Evolutionary conservation across 2,329 filamentous ascomycete genomes (phyloP), one percentile per base, ranked within the genome.

Genomic region (Dactylellina drechsleri): DNA sequence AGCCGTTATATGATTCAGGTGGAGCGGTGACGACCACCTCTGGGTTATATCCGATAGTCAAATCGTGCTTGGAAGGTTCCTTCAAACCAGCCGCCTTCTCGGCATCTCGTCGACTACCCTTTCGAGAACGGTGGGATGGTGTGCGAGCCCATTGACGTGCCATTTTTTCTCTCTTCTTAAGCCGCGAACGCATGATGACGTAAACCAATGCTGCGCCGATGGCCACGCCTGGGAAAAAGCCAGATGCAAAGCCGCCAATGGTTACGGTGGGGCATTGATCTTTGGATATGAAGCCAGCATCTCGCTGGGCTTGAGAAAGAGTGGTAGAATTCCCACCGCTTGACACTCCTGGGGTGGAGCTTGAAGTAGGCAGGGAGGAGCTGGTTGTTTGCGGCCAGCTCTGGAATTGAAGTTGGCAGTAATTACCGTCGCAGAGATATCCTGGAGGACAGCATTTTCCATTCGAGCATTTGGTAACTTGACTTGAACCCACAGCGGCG

Each of bases 401-500:
- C 41, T 66, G 40, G 28, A 58, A 70, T 40, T 76, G 47, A 5
- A 76, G 65, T 31, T 76, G 72, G 36, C 72, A 76, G 13, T 47
- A 65, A 49, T 20, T 66, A 5, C 66, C 66, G 26, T 70, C 65
- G 49, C 72, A 76, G 1, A 76, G 65, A 47, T 76, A 76, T 23
- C 66, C 72, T n/a, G 65, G 72, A 8, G 72, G 66, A 20, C 72
- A 76, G 31, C 72, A 76, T 45, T 76, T 76, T 13, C 72, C 72
- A 18, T 45, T 66, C 4, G 59, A 50, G 43, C 72, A 76, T 15
- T 62, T 59, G 15, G 60, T 62, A 43, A 75, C 41, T 15, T 59
- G 58, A 15, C 53, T 15, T 20, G 36, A 53, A 8, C 47, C 28
- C 31, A 23, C 59, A 2, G 53, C 50, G 4, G 28, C 54, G 8